These are phyloP conservation scores for Dothistroma pini DNA, from an alignment of 2,329 filamentous ascomycete species.

Conservation along the genomic window DNA sequence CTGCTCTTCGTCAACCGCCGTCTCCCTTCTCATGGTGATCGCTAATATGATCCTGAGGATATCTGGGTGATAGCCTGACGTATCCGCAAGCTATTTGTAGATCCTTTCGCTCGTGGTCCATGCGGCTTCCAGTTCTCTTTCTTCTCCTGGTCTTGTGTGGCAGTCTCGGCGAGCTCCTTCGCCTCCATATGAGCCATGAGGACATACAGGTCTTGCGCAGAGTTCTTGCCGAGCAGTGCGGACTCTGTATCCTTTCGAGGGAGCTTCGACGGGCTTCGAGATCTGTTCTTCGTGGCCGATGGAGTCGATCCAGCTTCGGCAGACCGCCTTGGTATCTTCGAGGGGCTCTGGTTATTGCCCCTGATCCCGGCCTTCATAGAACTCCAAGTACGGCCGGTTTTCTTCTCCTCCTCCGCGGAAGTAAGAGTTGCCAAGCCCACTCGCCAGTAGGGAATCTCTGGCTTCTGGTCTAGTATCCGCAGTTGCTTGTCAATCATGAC, in stretches of 20 bases:
- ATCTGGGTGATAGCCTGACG: not conserved
- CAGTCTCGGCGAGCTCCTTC: not conserved
- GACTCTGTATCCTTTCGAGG: not conserved
- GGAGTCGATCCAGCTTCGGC: not conserved
- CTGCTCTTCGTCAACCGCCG: too few relatives aligned
- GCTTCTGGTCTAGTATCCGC: conserved; percentile 34
- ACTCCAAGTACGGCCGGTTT: not conserved
- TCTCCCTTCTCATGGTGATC: not conserved
- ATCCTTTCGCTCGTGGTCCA: not conserved
- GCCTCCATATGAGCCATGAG: not conserved
- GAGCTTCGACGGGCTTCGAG: not conserved
- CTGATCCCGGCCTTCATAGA: not conserved
- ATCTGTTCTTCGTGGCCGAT: not conserved
- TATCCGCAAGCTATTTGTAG: not conserved
- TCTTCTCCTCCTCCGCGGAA: not conserved
- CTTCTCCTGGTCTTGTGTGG: not conserved
- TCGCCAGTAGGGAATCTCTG: conserved; percentile 33
- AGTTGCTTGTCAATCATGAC: conserved; percentile 36
- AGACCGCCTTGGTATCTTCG: not conserved
- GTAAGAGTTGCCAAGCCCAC: not conserved
- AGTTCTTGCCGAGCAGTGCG: not conserved
- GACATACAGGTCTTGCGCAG: not conserved
- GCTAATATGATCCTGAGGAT: not conserved
- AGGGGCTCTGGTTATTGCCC: not conserved
- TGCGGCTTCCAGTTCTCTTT: not conserved